These are phyloP conservation scores for Amanita pseudoporphyria DNA, from an alignment of 768 basidiomycete genomes.

Conservation along the genomic window DNA sequence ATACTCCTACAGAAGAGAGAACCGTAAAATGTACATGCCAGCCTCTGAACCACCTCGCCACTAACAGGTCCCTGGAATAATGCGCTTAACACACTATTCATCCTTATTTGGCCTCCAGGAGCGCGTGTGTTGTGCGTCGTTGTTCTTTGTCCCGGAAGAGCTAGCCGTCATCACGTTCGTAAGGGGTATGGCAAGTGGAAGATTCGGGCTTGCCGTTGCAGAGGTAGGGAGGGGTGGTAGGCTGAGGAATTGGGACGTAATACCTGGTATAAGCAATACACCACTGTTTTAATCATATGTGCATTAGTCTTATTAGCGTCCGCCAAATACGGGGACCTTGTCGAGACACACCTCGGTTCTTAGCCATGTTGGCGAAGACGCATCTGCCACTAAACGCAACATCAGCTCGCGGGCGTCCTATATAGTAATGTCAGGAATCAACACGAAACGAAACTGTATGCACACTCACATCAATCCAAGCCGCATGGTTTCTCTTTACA, in stretches of 20 bases:
- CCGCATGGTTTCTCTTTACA: too few relatives aligned
- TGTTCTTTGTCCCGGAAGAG: background rate
- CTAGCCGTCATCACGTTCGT: constrained; percentile 16
- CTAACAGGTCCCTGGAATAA: constrained; percentile 81
- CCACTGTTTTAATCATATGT: constrained; percentile 65
- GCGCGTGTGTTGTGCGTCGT: constrained; percentile 50
- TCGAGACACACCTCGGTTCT: background rate
- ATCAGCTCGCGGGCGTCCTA: too few relatives aligned
- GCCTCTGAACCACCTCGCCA: constrained; percentile 41
- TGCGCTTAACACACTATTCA: constrained; percentile 78
- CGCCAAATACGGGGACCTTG: too few relatives aligned
- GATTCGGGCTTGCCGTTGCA: constrained; percentile 42
- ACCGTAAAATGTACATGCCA: constrained; percentile 23
- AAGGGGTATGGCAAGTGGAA: constrained; percentile 33
- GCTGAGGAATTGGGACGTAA: constrained; percentile 65
- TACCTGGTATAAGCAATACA: constrained; percentile 80
- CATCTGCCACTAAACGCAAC: too few relatives aligned
- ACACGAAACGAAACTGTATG: too few relatives aligned
- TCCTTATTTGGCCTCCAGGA: constrained; percentile 75
- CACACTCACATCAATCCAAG: too few relatives aligned
- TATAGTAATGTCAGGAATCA: too few relatives aligned
- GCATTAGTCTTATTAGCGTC: too few relatives aligned
- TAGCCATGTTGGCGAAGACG: too few relatives aligned
- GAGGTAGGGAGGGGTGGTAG: constrained; percentile 65
- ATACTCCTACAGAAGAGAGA: background rate